Evolutionary conservation across 2,329 filamentous ascomycete genomes (phyloP).

Genomic region (Colletotrichum orbiculare): DNA sequence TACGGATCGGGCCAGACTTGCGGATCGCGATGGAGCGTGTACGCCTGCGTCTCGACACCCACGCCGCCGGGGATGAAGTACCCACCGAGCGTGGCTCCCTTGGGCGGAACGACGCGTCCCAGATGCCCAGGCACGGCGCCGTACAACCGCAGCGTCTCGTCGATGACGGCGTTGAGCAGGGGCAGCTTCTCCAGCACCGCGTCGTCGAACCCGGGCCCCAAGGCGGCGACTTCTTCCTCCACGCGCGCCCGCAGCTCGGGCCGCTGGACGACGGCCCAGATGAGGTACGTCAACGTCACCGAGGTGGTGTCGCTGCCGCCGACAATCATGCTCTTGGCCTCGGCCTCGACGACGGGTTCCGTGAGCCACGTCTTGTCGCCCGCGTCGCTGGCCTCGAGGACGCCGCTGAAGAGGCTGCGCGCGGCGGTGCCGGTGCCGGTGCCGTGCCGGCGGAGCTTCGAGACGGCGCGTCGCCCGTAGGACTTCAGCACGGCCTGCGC

Average conservation of each 20-base stretch:
- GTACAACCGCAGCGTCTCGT: constrained; percentile 58
- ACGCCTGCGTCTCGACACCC: constrained; percentile 55
- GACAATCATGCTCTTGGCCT: constrained; percentile 58
- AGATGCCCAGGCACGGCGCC: constrained; percentile 51
- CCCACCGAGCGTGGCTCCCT: constrained; percentile 52
- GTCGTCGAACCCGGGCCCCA: constrained; percentile 42
- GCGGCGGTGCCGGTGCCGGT: not conserved
- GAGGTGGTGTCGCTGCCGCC: constrained; percentile 66
- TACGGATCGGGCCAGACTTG: constrained; percentile 54
- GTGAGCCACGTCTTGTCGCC: constrained; percentile 8
- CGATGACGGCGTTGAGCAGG: constrained; percentile 55
- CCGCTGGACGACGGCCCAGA: constrained; percentile 51
- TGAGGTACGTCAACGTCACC: constrained; percentile 59
- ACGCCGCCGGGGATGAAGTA: constrained; percentile 53
- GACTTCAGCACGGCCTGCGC: constrained; percentile 5
- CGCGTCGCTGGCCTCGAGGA: constrained; percentile 3
- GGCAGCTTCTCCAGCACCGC: constrained; percentile 49
- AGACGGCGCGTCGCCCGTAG: constrained; percentile 16
- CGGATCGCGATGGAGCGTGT: constrained; percentile 57
- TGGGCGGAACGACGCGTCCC: constrained; percentile 52
- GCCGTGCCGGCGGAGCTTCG: constrained; percentile 8
- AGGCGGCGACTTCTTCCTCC: constrained; percentile 46
- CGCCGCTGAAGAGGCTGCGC: constrained; percentile 10
- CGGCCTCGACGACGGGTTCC: constrained; percentile 47
- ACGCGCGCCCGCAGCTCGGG: constrained; percentile 46